Evolutionary conservation across 371 early-diverging fungal genomes (phyloP).

Genomic region (Saksenaea oblongispora): DNA sequence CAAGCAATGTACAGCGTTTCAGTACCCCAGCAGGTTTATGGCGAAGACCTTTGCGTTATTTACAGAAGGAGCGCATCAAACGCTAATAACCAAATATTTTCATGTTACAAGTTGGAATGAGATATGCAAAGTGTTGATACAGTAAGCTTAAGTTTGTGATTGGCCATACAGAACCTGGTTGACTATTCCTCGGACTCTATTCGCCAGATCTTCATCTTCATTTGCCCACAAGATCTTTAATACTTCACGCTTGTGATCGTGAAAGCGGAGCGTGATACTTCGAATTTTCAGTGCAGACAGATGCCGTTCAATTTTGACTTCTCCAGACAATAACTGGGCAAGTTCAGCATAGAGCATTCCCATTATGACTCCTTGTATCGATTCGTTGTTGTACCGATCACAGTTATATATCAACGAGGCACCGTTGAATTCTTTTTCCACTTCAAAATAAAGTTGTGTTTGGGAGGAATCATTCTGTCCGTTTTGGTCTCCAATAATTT

Average conservation of each 20-base stretch:
- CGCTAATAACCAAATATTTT: no score
- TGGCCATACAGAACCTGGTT: not conserved
- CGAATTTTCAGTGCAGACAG: constrained; percentile 10
- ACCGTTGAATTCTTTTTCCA: not conserved
- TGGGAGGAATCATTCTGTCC: not conserved
- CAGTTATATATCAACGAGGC: not conserved
- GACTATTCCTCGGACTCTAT: constrained; percentile 5
- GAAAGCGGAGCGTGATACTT: constrained; percentile 17
- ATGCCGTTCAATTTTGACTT: constrained; percentile 12
- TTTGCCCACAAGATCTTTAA: constrained; percentile 25
- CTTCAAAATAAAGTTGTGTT: not conserved
- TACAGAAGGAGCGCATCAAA: no score
- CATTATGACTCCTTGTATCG: constrained; percentile 12
- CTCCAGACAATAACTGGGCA: constrained; percentile 10
- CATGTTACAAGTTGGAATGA: no score
- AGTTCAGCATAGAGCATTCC: constrained; percentile 22
- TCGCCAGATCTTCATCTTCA: constrained; percentile 32
- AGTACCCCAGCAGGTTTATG: no score
- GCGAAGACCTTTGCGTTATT: no score
- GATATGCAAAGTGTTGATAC: no score
- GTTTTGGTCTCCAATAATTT: not conserved
- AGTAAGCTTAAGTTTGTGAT: no score
- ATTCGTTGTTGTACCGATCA: not conserved
- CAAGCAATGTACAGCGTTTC: no score
- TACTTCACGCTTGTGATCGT: constrained; percentile 3